Evolutionary conservation across 176 grass and related monocot genomes (phyloP), one percentile per base, ranked within the genome.

Genomic region (Ensete glaucum): DNA sequence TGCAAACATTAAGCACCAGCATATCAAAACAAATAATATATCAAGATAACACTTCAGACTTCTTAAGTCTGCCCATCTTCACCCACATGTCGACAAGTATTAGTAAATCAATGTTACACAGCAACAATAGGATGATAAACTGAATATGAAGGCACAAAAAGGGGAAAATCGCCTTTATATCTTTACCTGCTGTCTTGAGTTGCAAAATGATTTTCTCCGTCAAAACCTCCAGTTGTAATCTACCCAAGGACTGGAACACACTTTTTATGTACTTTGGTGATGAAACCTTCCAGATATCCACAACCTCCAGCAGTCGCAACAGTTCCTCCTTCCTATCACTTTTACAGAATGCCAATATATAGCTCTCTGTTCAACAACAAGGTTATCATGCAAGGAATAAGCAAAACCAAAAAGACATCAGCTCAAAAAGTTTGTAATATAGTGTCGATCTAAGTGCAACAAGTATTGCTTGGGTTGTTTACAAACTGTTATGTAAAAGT

Each of bases 321-420:
- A 97, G 57, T 68, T 97, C 88, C 82, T 72, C 60, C 69, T 83
- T 89, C 82, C 87, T 85, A 69, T 82, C 78, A 8, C 85, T 90
- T 83, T 90, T 82, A 90, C 87, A 91, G 88, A 97, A 93, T 66
- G 93, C 93, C 83, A 96, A 76, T 79, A 96, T 77, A 79, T 84
- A 92, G 74, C 81, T 87, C 85, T 97, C 93, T 97, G 90, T 63
- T 66, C 86, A 84, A 79, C 86, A 84, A 79, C 67, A 82, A 50
- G 19, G 25, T 69, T 49, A 43, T 43, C 34, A 9, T 17, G 19
- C 50, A 43, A 69, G 66, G 15, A 49, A 49, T 69, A 14, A 69
- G 66, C 27, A 69, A 69, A 69, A 43, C 27, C 15, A 69, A 69
- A 22, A 65, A 24, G 57, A 27, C 9, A 65, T 25, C 21, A 25